A percentile compares a stretch with the other conserved stretches of the same genome.
These are phyloP conservation scores for Carex cristatella DNA, from an alignment of 176 grass and related monocot genomes.

Conservation along the genomic window DNA sequence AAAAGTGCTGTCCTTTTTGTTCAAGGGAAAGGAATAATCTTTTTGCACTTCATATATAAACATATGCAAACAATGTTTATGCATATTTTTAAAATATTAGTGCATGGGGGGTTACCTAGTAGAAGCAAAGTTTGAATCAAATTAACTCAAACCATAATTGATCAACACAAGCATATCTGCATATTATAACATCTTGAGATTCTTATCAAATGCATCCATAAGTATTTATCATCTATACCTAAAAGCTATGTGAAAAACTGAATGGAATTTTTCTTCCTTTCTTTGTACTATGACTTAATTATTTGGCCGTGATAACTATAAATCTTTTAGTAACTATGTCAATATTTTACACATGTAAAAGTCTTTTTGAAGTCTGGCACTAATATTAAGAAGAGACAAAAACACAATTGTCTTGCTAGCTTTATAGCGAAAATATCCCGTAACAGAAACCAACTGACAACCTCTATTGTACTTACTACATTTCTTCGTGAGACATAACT, in stretches of 20 bases:
- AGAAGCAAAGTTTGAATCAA: not conserved
- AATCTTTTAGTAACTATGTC: not conserved
- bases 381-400: not conserved
- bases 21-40: conserved; percentile 36
- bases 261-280: not conserved
- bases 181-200: not conserved
- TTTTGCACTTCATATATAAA: conserved; percentile 23
- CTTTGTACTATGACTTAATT: not conserved
- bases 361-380: not conserved
- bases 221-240: not conserved
- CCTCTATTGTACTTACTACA: not conserved
- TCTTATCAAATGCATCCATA: not conserved
- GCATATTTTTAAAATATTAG: not conserved
- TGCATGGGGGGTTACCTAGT: not conserved
- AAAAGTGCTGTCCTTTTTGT: conserved; percentile 33
- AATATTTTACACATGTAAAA: not conserved
- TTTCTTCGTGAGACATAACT: not conserved
- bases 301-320: not conserved
- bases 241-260: conserved; percentile 1
- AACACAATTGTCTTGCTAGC: not conserved
- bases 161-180: not conserved
- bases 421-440: not conserved
- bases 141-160: not conserved
- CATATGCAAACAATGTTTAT: conserved; percentile 9
- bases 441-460: not conserved